phyloP scores from a whole-genome alignment of 352 stramenopile genomes.

The Phytophthora vignae region DNA sequence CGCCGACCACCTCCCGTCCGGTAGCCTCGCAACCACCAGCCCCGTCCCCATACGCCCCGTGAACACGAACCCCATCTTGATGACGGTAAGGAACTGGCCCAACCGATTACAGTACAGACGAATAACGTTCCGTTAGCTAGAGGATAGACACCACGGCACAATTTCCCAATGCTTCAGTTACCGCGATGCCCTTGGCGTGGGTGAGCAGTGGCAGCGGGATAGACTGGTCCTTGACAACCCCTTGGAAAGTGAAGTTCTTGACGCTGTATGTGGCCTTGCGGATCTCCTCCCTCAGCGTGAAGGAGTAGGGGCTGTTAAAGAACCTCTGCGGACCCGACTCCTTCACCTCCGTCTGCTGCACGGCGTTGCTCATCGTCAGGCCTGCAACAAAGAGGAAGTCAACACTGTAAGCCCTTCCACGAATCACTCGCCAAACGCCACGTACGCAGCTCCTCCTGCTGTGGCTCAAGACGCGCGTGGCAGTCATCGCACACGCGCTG shows the following conservation, averaged over 20 bases:
- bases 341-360: conserved; percentile 76
- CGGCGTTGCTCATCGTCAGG: conserved; percentile 80
- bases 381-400: conserved; percentile 30
- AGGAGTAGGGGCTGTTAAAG: conserved; percentile 88
- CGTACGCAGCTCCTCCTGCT: conserved; percentile 78
- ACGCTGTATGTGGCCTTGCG: conserved; percentile 94
- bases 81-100: conserved; percentile 90
- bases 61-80: conserved; percentile 92
- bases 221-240: conserved; percentile 90
- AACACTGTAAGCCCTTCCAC: background rate
- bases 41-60: conserved; percentile 91
- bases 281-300: conserved; percentile 93
- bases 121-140: background rate
- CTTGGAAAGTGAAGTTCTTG: conserved; percentile 92
- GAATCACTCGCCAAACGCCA: background rate
- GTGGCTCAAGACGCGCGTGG: conserved; percentile 58
- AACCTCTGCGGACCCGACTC: conserved; percentile 74
- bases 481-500: conserved; percentile 88
- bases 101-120: background rate
- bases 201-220: conserved; percentile 91
- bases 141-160: background rate
- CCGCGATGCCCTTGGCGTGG: conserved; percentile 90
- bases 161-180: conserved; percentile 27
- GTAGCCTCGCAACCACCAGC: conserved; percentile 92
- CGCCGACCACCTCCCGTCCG: conserved; percentile 95